Evolutionary conservation across 768 basidiomycete species (phyloP).

Genomic region (Mrakia hoshinonis): DNA sequence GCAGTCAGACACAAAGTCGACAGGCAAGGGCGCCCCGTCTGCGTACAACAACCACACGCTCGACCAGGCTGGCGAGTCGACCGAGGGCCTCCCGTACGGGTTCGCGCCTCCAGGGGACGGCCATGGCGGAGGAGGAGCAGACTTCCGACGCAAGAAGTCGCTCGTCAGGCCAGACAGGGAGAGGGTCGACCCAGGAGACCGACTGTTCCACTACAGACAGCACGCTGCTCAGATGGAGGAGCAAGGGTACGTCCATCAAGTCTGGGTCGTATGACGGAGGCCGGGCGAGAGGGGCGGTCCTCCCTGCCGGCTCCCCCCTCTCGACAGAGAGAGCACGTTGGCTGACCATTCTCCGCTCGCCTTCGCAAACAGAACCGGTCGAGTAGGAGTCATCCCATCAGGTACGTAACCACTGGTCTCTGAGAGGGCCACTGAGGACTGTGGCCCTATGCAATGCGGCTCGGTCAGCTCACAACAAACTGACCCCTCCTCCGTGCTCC

Average conservation of each 20-base stretch:
- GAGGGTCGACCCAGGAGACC: conserved; percentile 88
- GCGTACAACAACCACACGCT: background rate
- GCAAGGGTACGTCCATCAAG: background rate
- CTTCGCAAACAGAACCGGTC: conserved; percentile 38
- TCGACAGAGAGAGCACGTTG: background rate
- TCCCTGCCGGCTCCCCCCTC: background rate
- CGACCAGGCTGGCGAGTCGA: background rate
- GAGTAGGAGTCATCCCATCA: conserved; percentile 67
- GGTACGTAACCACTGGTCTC: conserved; percentile 49
- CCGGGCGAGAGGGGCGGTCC: background rate
- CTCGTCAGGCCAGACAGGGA: conserved; percentile 87
- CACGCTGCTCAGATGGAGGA: conserved; percentile 50
- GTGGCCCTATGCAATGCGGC: background rate
- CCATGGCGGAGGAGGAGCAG: background rate
- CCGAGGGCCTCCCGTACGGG: conserved; percentile 9
- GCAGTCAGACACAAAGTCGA: background rate
- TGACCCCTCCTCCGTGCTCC: background rate
- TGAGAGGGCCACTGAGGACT: background rate
- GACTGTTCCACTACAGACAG: conserved; percentile 86
- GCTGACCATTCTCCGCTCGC: background rate
- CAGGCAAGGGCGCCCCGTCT: background rate
- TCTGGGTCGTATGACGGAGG: background rate
- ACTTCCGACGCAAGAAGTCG: conserved; percentile 65
- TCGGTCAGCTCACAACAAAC: conserved; percentile 5
- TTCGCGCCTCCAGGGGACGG: background rate